A percentile compares a stretch with the other conserved stretches of the same genome.
These are phyloP conservation scores for Tetrapisispora namnaoensis DNA, from an alignment of 805 yeast species.

Conservation along the genomic window DNA sequence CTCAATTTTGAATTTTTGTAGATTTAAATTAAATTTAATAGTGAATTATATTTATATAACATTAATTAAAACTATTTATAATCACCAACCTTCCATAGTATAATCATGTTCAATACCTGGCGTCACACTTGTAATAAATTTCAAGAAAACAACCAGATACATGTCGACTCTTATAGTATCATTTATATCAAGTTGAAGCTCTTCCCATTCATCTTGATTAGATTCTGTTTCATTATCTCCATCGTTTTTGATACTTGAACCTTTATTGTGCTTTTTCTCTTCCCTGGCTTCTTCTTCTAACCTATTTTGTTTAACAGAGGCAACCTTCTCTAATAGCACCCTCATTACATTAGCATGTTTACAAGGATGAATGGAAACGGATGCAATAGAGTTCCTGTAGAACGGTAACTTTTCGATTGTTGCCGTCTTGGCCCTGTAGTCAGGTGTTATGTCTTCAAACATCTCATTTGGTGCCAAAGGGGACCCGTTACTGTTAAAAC, in stretches of 20 bases:
- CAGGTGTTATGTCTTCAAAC: constrained; percentile 90
- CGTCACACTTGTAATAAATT: constrained; percentile 92
- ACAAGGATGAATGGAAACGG: constrained; percentile 93
- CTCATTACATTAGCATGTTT: constrained; percentile 92
- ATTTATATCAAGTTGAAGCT: constrained; percentile 32
- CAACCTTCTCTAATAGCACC: constrained; percentile 68
- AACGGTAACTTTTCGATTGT: constrained; percentile 92
- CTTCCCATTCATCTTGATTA: constrained; percentile 47
- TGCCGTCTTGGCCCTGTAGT: constrained; percentile 90
- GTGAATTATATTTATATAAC: too few species aligned
- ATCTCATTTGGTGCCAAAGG: constrained; percentile 82
- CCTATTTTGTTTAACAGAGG: constrained; percentile 35
- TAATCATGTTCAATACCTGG: constrained; percentile 97
- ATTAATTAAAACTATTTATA: neutral
- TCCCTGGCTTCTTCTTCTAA: constrained; percentile 41
- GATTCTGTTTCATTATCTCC: constrained; percentile 14
- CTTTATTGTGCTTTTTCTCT: constrained; percentile 23
- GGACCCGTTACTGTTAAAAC: constrained; percentile 71
- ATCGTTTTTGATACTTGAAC: neutral
- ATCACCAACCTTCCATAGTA: constrained; percentile 90
- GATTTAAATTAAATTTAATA: too few species aligned
- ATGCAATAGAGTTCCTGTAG: constrained; percentile 46
- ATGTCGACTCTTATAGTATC: constrained; percentile 76
- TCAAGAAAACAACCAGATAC: constrained; percentile 77
- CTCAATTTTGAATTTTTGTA: too few species aligned